Conservation (phyloP, 768 basidiomycete genomes). For the Russula compacta region DNA sequence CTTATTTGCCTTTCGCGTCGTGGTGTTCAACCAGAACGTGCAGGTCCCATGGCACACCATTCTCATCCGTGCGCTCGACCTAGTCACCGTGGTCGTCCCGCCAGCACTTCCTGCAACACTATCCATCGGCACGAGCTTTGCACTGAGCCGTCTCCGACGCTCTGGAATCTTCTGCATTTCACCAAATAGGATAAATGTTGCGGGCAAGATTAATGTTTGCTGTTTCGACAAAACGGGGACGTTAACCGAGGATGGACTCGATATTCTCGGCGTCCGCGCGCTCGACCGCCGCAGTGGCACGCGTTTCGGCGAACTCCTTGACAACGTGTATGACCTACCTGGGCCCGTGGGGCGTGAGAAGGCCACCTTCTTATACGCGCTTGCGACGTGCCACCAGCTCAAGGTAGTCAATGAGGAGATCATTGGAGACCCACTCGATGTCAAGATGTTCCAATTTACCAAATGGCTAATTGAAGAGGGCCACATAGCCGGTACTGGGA, state of each 20-base stretch:
- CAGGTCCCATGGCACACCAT: slow-evolving; percentile 89
- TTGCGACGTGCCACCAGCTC: slow-evolving; percentile 93
- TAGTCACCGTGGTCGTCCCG: slow-evolving; percentile 96
- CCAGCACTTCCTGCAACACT: slow-evolving; percentile 95
- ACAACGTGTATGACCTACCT: slow-evolving; percentile 71
- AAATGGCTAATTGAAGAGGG: slow-evolving; percentile 96
- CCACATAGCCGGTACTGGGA: slow-evolving; percentile 54
- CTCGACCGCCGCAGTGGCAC: slow-evolving; percentile 53
- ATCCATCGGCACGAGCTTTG: slow-evolving; percentile 95
- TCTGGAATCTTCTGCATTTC: slow-evolving; percentile 92
- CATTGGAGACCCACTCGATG: slow-evolving; percentile 94
- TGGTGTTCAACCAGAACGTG: slow-evolving; percentile 1
- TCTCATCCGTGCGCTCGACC: slow-evolving; percentile 81
- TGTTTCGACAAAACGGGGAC: slow-evolving; percentile 99
- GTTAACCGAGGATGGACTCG: slow-evolving; percentile 93
- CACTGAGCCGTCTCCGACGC: slow-evolving; percentile 80
- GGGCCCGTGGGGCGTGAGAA: slow-evolving; percentile 55
- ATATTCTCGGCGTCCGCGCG: slow-evolving; percentile 88
- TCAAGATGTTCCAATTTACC: slow-evolving; percentile 98
- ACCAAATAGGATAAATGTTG: slow-evolving; percentile 90
- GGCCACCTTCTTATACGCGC: slow-evolving; percentile 81
- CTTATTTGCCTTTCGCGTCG: background rate
- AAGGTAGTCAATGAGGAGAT: slow-evolving; percentile 80
- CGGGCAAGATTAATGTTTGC: slow-evolving; percentile 92
- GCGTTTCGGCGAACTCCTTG: slow-evolving; percentile 83